Conservation (phyloP, 345 rosid genomes). For the Pseudoturritis turrita region DNA sequence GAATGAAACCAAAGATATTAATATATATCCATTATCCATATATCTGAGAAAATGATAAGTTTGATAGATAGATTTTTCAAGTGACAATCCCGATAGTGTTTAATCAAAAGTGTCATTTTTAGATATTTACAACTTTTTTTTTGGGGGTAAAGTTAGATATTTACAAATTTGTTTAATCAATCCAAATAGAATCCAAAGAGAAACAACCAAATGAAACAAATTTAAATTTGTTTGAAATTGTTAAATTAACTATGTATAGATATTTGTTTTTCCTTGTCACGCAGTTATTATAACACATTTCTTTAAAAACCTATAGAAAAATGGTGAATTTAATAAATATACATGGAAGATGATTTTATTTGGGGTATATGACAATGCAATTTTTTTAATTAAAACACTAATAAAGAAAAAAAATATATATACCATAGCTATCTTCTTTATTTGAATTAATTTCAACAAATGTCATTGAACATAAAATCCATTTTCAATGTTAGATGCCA, state of each 20-base stretch:
- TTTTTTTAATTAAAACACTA: too few relatives aligned
- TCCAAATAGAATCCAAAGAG: not conserved
- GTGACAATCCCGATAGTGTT: not conserved
- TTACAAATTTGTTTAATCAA: not conserved
- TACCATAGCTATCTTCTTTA: too few relatives aligned
- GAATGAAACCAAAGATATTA: not conserved
- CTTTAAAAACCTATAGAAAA: not conserved
- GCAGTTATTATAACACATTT: not conserved
- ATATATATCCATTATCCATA: not conserved
- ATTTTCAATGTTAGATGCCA: too few relatives aligned
- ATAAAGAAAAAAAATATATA: too few relatives aligned
- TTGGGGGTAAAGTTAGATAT: too few relatives aligned
- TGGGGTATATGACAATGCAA: too few relatives aligned
- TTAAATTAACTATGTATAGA: not conserved
- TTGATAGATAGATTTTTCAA: not conserved
- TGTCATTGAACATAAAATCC: too few relatives aligned
- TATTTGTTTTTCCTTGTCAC: not conserved
- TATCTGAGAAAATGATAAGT: not conserved
- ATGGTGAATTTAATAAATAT: too few relatives aligned
- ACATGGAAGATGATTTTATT: too few relatives aligned
- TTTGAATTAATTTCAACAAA: too few relatives aligned
- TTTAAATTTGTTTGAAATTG: not conserved
- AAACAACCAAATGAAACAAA: not conserved
- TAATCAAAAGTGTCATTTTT: not conserved
- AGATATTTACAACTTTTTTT: not conserved